Evolutionary conservation across 352 stramenopile genomes (phyloP).

Genomic region (Phytophthora lateralis): DNA sequence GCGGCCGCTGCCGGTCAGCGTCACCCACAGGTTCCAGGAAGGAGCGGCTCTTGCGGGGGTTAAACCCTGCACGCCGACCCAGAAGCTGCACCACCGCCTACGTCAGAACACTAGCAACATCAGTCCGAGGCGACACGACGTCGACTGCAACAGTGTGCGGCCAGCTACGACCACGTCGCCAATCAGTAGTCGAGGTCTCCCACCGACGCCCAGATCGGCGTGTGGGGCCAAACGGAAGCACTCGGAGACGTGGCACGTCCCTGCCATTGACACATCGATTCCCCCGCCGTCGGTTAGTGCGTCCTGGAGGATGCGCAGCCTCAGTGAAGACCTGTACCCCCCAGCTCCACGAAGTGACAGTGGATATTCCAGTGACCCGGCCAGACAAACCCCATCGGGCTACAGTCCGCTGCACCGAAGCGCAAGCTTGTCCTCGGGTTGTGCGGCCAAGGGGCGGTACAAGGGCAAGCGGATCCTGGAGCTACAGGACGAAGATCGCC

Average conservation of each 20-base stretch:
- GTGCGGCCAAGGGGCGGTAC: conserved; percentile 41
- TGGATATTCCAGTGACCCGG: conserved; percentile 42
- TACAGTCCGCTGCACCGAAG: conserved; percentile 41
- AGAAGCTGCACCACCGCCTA: conserved; percentile 63
- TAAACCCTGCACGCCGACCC: conserved; percentile 70
- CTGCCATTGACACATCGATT: conserved; percentile 32
- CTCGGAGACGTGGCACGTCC: conserved; percentile 31
- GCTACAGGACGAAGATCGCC: conserved; percentile 76
- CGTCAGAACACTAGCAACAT: conserved; percentile 63
- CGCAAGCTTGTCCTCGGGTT: conserved; percentile 42
- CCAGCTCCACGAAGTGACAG: conserved; percentile 26
- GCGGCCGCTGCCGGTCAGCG: conserved; percentile 60
- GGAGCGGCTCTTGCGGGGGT: conserved; percentile 31
- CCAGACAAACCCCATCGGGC: conserved; percentile 13
- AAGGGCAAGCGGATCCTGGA: conserved; percentile 80
- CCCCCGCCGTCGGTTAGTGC: conserved; percentile 16
- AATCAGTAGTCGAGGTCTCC: conserved; percentile 15
- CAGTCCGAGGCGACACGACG: conserved; percentile 63
- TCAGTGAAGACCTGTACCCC: conserved; percentile 44
- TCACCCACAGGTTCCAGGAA: conserved; percentile 51
- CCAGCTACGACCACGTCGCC: conserved; percentile 13
- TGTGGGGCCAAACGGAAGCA: conserved; percentile 36
- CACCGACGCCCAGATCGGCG: conserved; percentile 26
- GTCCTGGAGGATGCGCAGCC: conserved; percentile 37
- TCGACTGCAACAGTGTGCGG: conserved; percentile 26